Base-by-base conservation (phyloP, 2,329 filamentous ascomycete species). In the Paraphoma sp. region DNA sequence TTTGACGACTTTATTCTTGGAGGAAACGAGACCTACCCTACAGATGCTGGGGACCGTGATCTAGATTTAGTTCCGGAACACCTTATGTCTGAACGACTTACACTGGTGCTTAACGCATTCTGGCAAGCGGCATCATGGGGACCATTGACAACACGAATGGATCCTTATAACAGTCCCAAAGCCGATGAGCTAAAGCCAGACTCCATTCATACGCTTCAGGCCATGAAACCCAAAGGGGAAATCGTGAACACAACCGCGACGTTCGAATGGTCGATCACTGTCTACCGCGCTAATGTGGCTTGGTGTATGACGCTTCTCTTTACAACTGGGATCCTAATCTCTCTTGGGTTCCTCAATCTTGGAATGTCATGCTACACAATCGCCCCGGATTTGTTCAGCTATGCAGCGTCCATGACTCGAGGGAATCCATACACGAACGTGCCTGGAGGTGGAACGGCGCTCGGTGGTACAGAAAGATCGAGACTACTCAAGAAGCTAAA, bases 371-470 rank as follows among this genome's bases (percentile, higher is more conserved):
- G 46, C 9, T 40, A 45, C 16, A 60, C 51, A 9, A 36, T 59
- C 1, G 62, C 59, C 1, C 66, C 67, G 7, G 67, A 67, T 28
- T 46, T 71, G 40, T 60, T 71, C 30, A 60, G 64, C 12, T 65
- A 58, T 45, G 60, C 64, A 1, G 47, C 67, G 48, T 57, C 59
- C 1, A 30, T 69, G 38, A 67, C 62, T 1, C 62, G 67, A 12
- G 60, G 67, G 43, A 70, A 70, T 47, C 60, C 65, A 1, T 62
- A 63, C 29, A 53, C 64, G 3, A 31, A 44, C 3, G 45, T 63
- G 7, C 60, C 60, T 11, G 5, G 48, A 10, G 60, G 62, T 6
- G 65, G 66, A 17, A 55, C 45, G 11, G 51, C 54, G 33, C 28
- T 67, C 6, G 60, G 55, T 36, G 69, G 58, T 2, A 63, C 62